Conservation (phyloP, 2,329 filamentous ascomycete species). For the Xylariales sp. region DNA sequence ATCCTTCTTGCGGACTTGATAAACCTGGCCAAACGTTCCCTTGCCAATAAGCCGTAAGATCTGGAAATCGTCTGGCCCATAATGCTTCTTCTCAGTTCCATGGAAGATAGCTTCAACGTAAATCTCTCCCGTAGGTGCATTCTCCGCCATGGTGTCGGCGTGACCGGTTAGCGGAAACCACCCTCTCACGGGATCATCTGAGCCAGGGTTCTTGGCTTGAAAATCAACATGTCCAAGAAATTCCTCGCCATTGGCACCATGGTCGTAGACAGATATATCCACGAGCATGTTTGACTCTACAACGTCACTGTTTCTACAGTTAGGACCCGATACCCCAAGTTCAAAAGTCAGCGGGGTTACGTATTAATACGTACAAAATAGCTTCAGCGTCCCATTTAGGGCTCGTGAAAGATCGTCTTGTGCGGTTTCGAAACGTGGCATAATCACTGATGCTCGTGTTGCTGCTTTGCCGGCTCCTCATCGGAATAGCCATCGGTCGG, state of each 20-base stretch:
- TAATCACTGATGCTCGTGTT: constrained; percentile 78
- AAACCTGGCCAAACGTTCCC: constrained; percentile 97
- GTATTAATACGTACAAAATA: constrained; percentile 78
- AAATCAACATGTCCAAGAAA: constrained; percentile 90
- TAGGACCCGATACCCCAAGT: neutral
- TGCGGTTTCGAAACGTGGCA: constrained; percentile 54
- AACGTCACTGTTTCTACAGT: constrained; percentile 66
- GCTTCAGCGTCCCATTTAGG: constrained; percentile 96
- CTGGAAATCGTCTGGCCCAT: constrained; percentile 92
- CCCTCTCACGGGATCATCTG: constrained; percentile 67
- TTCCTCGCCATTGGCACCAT: constrained; percentile 71
- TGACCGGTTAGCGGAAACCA: constrained; percentile 84
- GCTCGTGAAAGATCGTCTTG: constrained; percentile 61
- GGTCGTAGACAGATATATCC: constrained; percentile 91
- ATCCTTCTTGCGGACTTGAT: constrained; percentile 96
- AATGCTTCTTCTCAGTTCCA: constrained; percentile 81
- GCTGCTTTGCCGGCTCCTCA: constrained; percentile 95
- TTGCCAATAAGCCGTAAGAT: constrained; percentile 96
- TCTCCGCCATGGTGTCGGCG: constrained; percentile 64
- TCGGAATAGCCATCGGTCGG: constrained; percentile 87
- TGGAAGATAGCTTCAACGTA: constrained; percentile 84
- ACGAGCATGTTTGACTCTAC: constrained; percentile 87
- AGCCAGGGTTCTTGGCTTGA: constrained; percentile 60
- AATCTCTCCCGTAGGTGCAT: constrained; percentile 80
- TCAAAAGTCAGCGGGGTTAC: too few relatives aligned